These are phyloP conservation scores for Toxicodendron radicans DNA, from an alignment of 345 rosid genomes.

Conservation along the genomic window DNA sequence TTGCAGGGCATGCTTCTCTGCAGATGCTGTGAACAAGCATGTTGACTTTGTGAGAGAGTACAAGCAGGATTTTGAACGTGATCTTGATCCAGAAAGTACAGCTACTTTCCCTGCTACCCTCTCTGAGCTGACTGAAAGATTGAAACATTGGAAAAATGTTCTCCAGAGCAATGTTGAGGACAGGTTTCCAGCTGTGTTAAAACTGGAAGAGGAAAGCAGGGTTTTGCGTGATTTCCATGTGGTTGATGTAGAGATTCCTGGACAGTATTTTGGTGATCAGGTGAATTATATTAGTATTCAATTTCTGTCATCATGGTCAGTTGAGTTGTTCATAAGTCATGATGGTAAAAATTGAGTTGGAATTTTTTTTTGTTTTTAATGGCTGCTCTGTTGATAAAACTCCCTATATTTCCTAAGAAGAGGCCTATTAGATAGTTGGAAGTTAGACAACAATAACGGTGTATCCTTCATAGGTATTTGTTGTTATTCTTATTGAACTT, in stretches of 20 bases:
- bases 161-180: conserved; percentile 99
- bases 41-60: conserved; percentile 97
- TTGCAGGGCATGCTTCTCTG: conserved; percentile 98
- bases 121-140: conserved; percentile 77
- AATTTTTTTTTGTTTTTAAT: background rate
- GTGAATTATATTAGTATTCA: conserved; percentile 30
- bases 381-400: background rate
- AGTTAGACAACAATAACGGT: background rate
- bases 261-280: conserved; percentile 97
- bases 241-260: conserved; percentile 99
- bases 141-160: conserved; percentile 97
- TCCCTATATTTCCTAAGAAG: background rate
- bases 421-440: background rate
- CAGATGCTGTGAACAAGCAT: conserved; percentile 96
- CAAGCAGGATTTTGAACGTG: conserved; percentile 95
- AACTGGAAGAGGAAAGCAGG: conserved; percentile 96
- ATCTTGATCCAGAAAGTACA: conserved; percentile 96
- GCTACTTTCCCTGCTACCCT: conserved; percentile 91
- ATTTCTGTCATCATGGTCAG: background rate
- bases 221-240: conserved; percentile 91
- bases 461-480: background rate
- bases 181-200: conserved; percentile 91
- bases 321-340: background rate
- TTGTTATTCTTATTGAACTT: conserved; percentile 22
- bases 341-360: background rate